Percentiles rank a stretch among this genome's conserved stretches.
These are phyloP conservation scores for Coprinopsis cinerea DNA, from an alignment of 768 basidiomycete genomes.

Conservation along the genomic window DNA sequence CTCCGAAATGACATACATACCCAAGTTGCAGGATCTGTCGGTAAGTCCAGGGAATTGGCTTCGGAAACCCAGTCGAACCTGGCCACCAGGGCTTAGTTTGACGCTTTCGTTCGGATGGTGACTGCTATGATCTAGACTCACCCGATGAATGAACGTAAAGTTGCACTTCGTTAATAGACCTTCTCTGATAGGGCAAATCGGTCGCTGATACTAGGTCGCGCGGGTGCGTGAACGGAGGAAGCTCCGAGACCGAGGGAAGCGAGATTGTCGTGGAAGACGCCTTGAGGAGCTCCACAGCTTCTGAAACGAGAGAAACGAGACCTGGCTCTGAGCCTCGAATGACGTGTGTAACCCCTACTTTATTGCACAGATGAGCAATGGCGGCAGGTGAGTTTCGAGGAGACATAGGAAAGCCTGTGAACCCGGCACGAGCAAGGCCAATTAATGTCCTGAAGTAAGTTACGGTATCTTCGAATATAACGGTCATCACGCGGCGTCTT, in stretches of 20 bases:
- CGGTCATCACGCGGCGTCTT: no score
- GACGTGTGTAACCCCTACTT: slow-evolving; percentile 17
- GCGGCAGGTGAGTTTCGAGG: slow-evolving; percentile 41
- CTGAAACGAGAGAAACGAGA: slow-evolving; percentile 12
- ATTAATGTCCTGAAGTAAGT: slow-evolving; percentile 26
- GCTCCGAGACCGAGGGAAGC: slow-evolving; percentile 6
- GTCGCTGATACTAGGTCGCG: neutral
- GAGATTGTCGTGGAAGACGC: neutral
- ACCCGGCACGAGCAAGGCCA: slow-evolving; percentile 35
- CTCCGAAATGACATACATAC: slow-evolving; percentile 17
- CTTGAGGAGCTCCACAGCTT: slow-evolving; percentile 14
- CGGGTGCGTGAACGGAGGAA: neutral
- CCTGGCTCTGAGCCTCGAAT: slow-evolving; percentile 17
- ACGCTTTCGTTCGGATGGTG: neutral
- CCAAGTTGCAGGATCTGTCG: slow-evolving; percentile 11
- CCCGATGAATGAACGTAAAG: slow-evolving; percentile 21
- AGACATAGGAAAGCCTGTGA: slow-evolving; percentile 29
- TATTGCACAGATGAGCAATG: slow-evolving; percentile 36
- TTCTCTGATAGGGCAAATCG: neutral
- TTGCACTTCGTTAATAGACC: neutral
- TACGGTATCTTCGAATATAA: neutral
- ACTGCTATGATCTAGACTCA: neutral
- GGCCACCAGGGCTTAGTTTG: neutral
- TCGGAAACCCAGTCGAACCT: slow-evolving; percentile 22
- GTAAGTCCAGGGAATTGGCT: slow-evolving; percentile 16